Conservation (phyloP, 2,329 filamentous ascomycete genomes). For the Fusarium piperis region DNA sequence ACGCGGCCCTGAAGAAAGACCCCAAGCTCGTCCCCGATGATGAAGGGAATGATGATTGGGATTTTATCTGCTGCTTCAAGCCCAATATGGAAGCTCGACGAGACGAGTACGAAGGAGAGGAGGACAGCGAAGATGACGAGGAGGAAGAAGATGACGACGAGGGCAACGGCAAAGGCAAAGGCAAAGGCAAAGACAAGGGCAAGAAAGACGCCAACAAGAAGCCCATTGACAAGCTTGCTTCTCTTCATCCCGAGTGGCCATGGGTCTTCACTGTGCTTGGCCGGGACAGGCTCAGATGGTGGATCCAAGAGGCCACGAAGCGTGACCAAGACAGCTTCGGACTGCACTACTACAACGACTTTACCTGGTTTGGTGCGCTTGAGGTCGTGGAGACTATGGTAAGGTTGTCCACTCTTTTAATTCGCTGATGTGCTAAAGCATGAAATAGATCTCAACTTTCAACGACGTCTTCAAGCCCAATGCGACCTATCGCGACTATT, state of each 20-base stretch:
- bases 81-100: neutral
- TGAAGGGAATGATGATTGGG: conserved; percentile 31
- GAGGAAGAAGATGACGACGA: neutral
- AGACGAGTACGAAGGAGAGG: neutral
- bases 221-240: conserved; percentile 25
- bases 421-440: fast-evolving
- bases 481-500: conserved; percentile 26
- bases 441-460: conserved; percentile 43
- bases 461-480: conserved; percentile 8
- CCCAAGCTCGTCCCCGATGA: conserved; percentile 2
- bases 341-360: conserved; percentile 57
- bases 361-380: conserved; percentile 50
- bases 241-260: conserved; percentile 25
- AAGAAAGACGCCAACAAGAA: neutral
- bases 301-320: conserved; percentile 31
- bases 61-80: conserved; percentile 30
- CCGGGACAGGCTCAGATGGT: conserved; percentile 26
- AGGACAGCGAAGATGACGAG: neutral
- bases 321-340: conserved; percentile 50
- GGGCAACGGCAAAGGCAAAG: neutral
- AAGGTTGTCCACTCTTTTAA: neutral
- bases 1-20: conserved; percentile 27
- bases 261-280: conserved; percentile 32
- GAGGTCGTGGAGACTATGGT: conserved; percentile 54
- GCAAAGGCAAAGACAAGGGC: neutral